These are phyloP conservation scores for Wickerhamiella spandovensis DNA, from an alignment of 805 yeast species.

Conservation along the genomic window DNA sequence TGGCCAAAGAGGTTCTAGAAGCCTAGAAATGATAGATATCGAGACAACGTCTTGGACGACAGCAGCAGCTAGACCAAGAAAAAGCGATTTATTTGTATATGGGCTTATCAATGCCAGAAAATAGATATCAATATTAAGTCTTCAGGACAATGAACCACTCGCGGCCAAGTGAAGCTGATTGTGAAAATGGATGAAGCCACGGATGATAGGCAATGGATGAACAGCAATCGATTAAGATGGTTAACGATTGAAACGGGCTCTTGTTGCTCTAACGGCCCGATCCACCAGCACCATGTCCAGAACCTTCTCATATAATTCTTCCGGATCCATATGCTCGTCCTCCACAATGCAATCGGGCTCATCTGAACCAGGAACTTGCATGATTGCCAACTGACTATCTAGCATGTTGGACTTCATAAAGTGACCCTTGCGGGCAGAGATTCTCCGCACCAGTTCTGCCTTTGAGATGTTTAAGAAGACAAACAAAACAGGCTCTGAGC, in stretches of 20 bases:
- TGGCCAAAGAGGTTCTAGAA: too few relatives aligned
- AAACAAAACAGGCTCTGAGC: conserved; percentile 32
- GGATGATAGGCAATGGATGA: too few relatives aligned
- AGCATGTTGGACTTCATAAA: conserved; percentile 84
- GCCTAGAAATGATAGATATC: too few relatives aligned
- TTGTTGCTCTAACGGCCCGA: neutral
- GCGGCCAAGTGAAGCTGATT: too few relatives aligned
- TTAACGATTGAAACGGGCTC: neutral
- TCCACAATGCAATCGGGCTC: conserved; percentile 15
- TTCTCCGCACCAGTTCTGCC: conserved; percentile 48
- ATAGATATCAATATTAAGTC: neutral
- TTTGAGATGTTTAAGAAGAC: conserved; percentile 54
- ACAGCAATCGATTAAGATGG: too few relatives aligned
- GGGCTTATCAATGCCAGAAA: neutral
- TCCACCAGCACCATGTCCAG: neutral
- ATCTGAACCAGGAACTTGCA: conserved; percentile 49
- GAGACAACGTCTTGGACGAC: too few relatives aligned
- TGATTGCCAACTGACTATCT: conserved; percentile 56
- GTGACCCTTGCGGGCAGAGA: conserved; percentile 54
- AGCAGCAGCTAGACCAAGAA: neutral
- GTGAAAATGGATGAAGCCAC: too few relatives aligned
- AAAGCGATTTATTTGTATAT: neutral
- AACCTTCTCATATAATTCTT: conserved; percentile 3
- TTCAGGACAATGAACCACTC: too few relatives aligned
- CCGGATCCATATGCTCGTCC: conserved; percentile 11